A percentile compares a stretch with the other conserved stretches of the same genome.
These are phyloP conservation scores for Exserohilum turcica DNA, from an alignment of 2,329 filamentous ascomycete genomes.

Conservation along the genomic window DNA sequence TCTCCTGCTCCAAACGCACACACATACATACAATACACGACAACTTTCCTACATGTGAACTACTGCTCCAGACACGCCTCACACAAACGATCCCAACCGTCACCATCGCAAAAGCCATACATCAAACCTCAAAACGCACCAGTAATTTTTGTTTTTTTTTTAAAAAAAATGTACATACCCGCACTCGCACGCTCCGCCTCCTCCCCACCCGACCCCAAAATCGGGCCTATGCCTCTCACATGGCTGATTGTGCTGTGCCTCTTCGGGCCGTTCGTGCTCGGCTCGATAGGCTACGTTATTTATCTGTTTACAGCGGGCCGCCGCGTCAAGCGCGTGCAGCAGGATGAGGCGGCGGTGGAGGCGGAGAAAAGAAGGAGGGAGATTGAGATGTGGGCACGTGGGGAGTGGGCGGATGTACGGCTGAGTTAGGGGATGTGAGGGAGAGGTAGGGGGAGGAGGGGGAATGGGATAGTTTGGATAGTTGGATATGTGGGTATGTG, in stretches of 20 bases:
- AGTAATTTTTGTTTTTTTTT: too few species aligned
- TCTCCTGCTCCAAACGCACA: too few species aligned
- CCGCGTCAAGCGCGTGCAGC: background rate
- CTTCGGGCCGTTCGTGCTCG: slow-evolving; percentile 12
- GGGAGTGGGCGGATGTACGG: background rate
- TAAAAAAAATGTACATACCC: background rate
- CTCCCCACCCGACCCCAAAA: background rate
- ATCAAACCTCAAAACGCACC: too few species aligned
- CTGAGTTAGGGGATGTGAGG: too few species aligned
- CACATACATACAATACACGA: too few species aligned
- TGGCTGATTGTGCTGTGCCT: slow-evolving; percentile 14
- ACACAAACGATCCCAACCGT: too few species aligned
- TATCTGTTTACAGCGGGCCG: background rate
- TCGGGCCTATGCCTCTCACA: slow-evolving; percentile 10
- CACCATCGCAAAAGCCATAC: too few species aligned
- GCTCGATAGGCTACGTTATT: slow-evolving; percentile 7
- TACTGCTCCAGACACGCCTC: too few species aligned
- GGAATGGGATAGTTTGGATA: too few species aligned
- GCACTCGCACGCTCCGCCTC: background rate
- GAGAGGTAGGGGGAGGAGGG: too few species aligned
- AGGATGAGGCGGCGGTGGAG: background rate
- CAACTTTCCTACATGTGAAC: too few species aligned
- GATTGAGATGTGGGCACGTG: background rate
- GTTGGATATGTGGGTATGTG: too few species aligned
- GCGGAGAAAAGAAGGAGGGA: background rate